Conservation (phyloP, 331 rosid genomes). For the Prunus yedoensis region DNA sequence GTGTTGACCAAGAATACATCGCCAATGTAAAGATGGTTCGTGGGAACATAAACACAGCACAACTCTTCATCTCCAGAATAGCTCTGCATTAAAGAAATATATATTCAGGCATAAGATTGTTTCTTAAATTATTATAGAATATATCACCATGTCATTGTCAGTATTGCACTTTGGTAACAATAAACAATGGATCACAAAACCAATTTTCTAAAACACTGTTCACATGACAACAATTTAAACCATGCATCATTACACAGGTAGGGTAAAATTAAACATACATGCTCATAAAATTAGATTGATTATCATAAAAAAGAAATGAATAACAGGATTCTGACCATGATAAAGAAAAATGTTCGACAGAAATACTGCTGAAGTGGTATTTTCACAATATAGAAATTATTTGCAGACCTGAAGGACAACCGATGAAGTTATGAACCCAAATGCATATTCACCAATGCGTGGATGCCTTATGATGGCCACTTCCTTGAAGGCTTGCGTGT, state of each 20-base stretch:
- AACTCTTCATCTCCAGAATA: constrained; percentile 96
- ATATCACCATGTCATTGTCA: constrained; percentile 3
- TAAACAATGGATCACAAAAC: constrained; percentile 5
- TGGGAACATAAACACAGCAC: constrained; percentile 96
- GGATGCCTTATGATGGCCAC: constrained; percentile 99
- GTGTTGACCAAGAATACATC: constrained; percentile 85
- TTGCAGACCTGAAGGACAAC: constrained; percentile 78
- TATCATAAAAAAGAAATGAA: not conserved
- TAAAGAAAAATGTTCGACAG: not conserved
- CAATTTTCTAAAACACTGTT: not conserved
- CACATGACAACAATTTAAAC: not conserved
- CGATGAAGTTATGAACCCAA: constrained; percentile 95
- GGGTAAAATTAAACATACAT: not conserved
- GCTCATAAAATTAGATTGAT: not conserved
- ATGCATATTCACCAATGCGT: constrained; percentile 97
- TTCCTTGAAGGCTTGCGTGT: constrained; percentile 97
- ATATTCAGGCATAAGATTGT: too few relatives aligned
- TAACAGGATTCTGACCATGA: not conserved
- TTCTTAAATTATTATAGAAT: too few relatives aligned
- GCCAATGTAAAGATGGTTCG: constrained; percentile 96
- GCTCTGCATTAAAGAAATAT: constrained; percentile 39
- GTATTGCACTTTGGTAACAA: not conserved
- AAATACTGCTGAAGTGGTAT: constrained; percentile 15
- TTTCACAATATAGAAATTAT: constrained; percentile 3
- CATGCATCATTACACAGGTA: not conserved